Base-by-base conservation (phyloP, 352 stramenopile genomes). In the Phytopythium oedochilum region DNA sequence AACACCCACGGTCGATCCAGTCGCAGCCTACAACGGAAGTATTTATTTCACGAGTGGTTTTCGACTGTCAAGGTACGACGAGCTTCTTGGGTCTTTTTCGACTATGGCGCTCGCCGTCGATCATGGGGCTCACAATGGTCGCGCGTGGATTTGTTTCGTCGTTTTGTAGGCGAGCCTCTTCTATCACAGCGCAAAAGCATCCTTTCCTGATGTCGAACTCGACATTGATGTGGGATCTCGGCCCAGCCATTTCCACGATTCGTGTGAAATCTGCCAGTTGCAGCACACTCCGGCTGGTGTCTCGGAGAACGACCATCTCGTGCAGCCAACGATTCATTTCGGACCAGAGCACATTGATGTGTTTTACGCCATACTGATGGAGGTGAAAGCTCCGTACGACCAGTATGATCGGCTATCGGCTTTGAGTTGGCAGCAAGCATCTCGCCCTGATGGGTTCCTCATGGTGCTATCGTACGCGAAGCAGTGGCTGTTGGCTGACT, bases 21-120 rank as follows among this genome's bases (percentile, higher is more conserved):
- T 28, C 23, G 42, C 15, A 59, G 61, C 22, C 52, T 55, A 38
- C 59, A 53, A 15, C 68, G 74, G 59, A 73, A 79, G 57, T 94
- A 95, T 78, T 75, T 94, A 72, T 86, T 94, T 40, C 86, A 95
- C 55, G 82, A 91, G 35, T 95, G 86, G 86, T 70, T 70, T 60
- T 89, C 73, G 28, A 86, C 70, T 10, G 59, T 89, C 26, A 94
- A 95, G 70, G 85, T 92, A 66, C 26, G 6, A 10, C 26, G 42
- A 10, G 1, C 15, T 48, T 0, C 10, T 45, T 9, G 18, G 20
- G 20, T 17, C 39, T 45, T 45, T n/a, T n/a, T n/a, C n/a, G n/a
- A n/a, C n/a, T n/a, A n/a, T n/a, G n/a, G n/a, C n/a, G n/a, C n/a
- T n/a, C n/a, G n/a, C 8, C 39, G 8, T 45, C 3, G 20, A 39